Evolutionary conservation across 495 filamentous ascomycete species (phyloP), one percentile per base, ranked within the genome.

Genomic region (Aspergillus indologenus): DNA sequence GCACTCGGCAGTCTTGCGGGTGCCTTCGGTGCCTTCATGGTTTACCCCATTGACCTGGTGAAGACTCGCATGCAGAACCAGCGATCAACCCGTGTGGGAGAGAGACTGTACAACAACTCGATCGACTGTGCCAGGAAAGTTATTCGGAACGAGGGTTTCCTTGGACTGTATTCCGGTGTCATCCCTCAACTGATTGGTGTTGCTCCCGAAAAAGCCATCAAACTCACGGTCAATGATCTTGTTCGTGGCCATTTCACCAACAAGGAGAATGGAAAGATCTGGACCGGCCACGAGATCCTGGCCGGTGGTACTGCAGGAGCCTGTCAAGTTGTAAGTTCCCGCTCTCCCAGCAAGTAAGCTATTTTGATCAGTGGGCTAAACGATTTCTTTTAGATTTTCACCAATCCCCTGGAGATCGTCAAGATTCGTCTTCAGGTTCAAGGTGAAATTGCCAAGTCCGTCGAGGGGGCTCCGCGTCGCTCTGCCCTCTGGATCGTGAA

Each of bases 31-130:
- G 94, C 94, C 15, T 97, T 98, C 71, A 95, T 98, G 87, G 94
- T 98, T 44, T 98, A 98, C 72, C 94, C 94, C 23, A 98, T 98
- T 71, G 94, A 98, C 75, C 78, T 98, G 47, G 94, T 98, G 61
- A 98, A 98, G 83, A 98, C 94, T 9, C 86, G 94, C 34, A 92
- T 98, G 92, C 94, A 98, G 72, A 98, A 98, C 75, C 94, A 98
- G 76, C 84, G 94, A 53, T 85, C 83, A 31, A 82, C 79, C 18
- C 81, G 87, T 22, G 90, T 92, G 4, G 94, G 94, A 60, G 85
- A 96, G 72, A 74, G 89, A 58, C 77, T 98, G 61, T 98, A 98
- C 74, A 96, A 93, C 71, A 98, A 98, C 78, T 96, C 92, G 21
- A 65, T 96, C 29, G 94, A 98, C 68, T 98, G 94, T 71, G 89